Base-by-base conservation (phyloP, 2,329 filamentous ascomycete genomes). In the Fusarium bactridioides region DNA sequence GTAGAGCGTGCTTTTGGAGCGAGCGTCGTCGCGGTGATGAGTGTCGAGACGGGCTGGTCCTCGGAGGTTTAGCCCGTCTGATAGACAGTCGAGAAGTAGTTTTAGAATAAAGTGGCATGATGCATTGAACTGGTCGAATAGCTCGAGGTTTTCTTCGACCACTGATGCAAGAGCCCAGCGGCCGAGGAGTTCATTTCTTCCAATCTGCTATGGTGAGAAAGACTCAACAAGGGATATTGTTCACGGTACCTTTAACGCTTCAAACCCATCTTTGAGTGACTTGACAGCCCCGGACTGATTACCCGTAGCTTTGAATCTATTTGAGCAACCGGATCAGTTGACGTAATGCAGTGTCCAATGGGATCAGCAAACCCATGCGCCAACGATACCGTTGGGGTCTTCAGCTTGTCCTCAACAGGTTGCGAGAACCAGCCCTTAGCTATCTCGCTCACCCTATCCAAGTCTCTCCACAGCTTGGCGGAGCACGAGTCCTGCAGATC, bases 1-100 rank as follows among this genome's bases (percentile, higher is more conserved):
- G 44, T 67, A 69, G 13, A 69, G 44, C 1, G 56, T 69, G 38
- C 66, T 69, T 37, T 69, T 69, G 38, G 66, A 69, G 11, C 63
- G 66, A 4, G 27, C 18, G 29, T 69, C 57, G 5, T 69, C 66
- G 12, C 55, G 55, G 21, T 69, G 66, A n/a, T 57, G n/a, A 6
- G 33, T 69, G 16, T 69, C 64, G 3, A 69, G 21, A 2, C 57
- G 50, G 3, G 44, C 23, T 15, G 29, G 16, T 0, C 64, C 66
- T 37, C 40, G 23, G 11, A 69, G 44, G 9, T 45, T 33, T 2
- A 67, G 37, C 0, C 64, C 63, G 19, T 67, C 64, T 6, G 66
- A 67, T 1, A 69, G 40, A 11, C 66, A 67, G 51, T 67, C 66
- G 0, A 69, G 51, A 4, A 67, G 57, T 4, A 67, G 50, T 29